Conservation (phyloP, 2,329 filamentous ascomycete genomes). For the Lachnellula occidentalis region DNA sequence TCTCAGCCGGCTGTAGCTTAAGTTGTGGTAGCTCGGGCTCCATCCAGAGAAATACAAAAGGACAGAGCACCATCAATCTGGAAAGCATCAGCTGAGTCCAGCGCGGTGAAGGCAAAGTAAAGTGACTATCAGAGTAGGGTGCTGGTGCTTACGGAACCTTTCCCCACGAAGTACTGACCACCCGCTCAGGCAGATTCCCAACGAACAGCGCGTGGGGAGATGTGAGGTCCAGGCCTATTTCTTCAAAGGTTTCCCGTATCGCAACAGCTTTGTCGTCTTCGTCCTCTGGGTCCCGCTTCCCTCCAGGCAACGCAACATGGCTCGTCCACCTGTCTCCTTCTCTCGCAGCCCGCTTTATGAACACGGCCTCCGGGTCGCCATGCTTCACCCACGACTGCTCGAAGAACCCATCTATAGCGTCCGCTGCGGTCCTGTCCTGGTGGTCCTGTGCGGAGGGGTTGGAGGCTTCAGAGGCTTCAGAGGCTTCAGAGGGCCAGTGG, state of each 20-base stretch:
- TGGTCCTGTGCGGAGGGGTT: slow-evolving; percentile 9
- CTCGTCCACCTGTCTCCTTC: slow-evolving; percentile 64
- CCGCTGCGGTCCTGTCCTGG: slow-evolving; percentile 21
- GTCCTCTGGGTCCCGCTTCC: slow-evolving; percentile 61
- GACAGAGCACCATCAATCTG: slow-evolving; percentile 64
- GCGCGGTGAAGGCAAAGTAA: background rate
- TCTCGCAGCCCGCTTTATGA: slow-evolving; percentile 63
- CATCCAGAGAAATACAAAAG: slow-evolving; percentile 60
- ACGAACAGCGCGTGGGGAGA: slow-evolving; percentile 41
- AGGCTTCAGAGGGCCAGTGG: slow-evolving; percentile 41
- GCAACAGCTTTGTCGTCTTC: slow-evolving; percentile 56
- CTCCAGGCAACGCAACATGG: slow-evolving; percentile 64
- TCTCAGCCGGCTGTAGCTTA: slow-evolving; percentile 61
- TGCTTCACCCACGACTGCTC: slow-evolving; percentile 58
- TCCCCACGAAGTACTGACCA: slow-evolving; percentile 63
- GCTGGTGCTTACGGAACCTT: slow-evolving; percentile 50
- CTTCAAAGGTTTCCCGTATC: slow-evolving; percentile 58
- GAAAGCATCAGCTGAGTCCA: slow-evolving; percentile 17
- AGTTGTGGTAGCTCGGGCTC: slow-evolving; percentile 50
- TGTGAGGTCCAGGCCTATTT: slow-evolving; percentile 58
- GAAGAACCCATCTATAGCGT: slow-evolving; percentile 53
- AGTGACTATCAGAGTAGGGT: background rate
- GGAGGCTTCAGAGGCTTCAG: no score
- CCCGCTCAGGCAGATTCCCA: slow-evolving; percentile 59
- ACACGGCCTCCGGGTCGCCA: slow-evolving; percentile 62